phyloP scores from a whole-genome alignment of 2,329 filamentous ascomycete species.

The Diaporthe citrichinensis region DNA sequence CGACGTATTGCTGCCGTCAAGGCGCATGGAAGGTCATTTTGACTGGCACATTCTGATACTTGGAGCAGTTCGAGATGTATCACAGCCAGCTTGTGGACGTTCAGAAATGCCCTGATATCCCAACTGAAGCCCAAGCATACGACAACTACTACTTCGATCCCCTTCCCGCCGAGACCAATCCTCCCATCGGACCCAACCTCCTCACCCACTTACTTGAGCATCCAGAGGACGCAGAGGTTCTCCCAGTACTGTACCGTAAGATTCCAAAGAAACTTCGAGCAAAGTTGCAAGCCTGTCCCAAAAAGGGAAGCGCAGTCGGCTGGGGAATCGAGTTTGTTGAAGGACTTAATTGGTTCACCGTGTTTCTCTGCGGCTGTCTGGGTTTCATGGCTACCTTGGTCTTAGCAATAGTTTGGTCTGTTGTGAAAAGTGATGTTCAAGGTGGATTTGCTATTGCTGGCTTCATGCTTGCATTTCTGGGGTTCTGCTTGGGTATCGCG shows the following conservation, averaged over 20 bases:
- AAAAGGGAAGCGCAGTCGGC: slow-evolving; percentile 45
- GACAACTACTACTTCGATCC: slow-evolving; percentile 47
- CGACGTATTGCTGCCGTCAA: too few relatives aligned
- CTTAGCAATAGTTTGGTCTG: slow-evolving; percentile 45
- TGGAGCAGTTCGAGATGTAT: slow-evolving; percentile 24
- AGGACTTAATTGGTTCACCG: slow-evolving; percentile 44
- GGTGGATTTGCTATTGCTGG: slow-evolving; percentile 48
- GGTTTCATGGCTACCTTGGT: slow-evolving; percentile 44
- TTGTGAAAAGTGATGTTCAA: slow-evolving; percentile 45
- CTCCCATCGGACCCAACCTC: slow-evolving; percentile 47
- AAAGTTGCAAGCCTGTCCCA: slow-evolving; percentile 45
- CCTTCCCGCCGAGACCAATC: slow-evolving; percentile 45
- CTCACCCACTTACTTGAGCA: slow-evolving; percentile 48
- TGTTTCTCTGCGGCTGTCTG: slow-evolving; percentile 44
- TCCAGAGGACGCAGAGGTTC: slow-evolving; percentile 45
- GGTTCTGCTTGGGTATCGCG: slow-evolving; percentile 43
- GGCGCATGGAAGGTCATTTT: neutral
- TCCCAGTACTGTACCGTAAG: slow-evolving; percentile 44
- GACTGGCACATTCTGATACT: neutral
- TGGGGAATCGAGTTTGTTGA: slow-evolving; percentile 50
- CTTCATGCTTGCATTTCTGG: slow-evolving; percentile 47
- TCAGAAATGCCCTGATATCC: slow-evolving; percentile 10
- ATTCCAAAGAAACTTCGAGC: slow-evolving; percentile 47
- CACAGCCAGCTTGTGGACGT: slow-evolving; percentile 33
- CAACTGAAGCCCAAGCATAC: slow-evolving; percentile 18